Base-by-base conservation (phyloP, 257 asterid genomes). In the Ligustrum vulgare region DNA sequence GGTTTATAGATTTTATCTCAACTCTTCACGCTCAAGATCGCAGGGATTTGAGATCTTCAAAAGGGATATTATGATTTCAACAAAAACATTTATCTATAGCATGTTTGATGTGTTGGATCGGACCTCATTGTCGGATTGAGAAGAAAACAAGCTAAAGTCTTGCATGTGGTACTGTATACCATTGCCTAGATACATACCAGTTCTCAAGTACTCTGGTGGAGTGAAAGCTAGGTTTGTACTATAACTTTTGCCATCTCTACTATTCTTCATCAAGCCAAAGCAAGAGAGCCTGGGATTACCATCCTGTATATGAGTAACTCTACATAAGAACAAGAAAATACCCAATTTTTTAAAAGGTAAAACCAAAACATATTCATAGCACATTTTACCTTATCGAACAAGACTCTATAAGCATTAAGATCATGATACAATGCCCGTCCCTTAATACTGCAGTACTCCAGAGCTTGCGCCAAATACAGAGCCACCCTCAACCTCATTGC, bases 201-300 rank as follows among this genome's bases (percentile, higher is more conserved):
- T 86, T 45, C 84, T 81, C 78, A 86, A 70, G 77, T 86, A 86
- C 72, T 86, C 89, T 0, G 89, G 89, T 15, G 89, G 89, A 54
- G 89, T 86, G 77, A 86, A 86, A 35, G 89, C 89, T 64, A 86
- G 78, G 75, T 86, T 86, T 54, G 89, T 86, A 51, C 89, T 86
- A 47, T 86, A 86, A 68, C 89, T 86, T 74, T 86, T 86, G 18
- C 87, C 89, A 62, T 86, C 89, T 77, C 89, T 81, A 56, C 89
- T 86, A 64, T 86, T 86, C 82, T 86, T 86, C 89, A 86, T 86
- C 65, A 86, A 39, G 66, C 89, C 89, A 54, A 86, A 86, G 87
- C 89, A 86, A 41, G 89, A 86, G 41, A 86, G 86, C 75, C 89
- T 86, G 13, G 89, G 89, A 79, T 86, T 83, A 36, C 84, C 89